Evolutionary conservation across 352 stramenopile genomes (phyloP).

Genomic region (Phytopythium oedochilum): DNA sequence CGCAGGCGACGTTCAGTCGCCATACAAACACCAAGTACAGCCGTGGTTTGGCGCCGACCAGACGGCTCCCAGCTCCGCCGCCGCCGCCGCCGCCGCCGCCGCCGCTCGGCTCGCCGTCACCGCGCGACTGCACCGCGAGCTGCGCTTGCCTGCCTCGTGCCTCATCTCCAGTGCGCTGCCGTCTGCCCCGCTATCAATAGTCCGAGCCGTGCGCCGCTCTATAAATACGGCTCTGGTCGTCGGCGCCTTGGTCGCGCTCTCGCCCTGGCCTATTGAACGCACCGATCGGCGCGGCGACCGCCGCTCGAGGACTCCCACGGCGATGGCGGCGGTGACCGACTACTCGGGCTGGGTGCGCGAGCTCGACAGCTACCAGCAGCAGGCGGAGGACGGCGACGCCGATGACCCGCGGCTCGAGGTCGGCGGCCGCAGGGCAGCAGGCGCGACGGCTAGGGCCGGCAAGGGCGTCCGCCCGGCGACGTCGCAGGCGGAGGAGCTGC

Average conservation of each 20-base stretch:
- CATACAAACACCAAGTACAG: no score
- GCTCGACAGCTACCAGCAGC: slow-evolving; percentile 45
- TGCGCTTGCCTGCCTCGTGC: no score
- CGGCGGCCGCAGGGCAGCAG: not conserved
- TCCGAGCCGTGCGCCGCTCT: not conserved
- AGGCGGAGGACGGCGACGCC: slow-evolving; percentile 19
- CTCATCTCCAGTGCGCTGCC: no score
- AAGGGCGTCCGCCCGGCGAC: slow-evolving; percentile 10
- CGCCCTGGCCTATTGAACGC: not conserved
- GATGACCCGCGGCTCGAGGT: slow-evolving; percentile 27
- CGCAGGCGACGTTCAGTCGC: not conserved
- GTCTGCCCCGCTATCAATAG: no score
- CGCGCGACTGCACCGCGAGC: no score
- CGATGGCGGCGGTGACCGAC: slow-evolving; percentile 28
- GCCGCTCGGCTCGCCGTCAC: no score
- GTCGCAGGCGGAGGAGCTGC: slow-evolving; percentile 76
- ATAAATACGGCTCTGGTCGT: not conserved
- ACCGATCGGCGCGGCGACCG: not conserved
- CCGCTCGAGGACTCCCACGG: not conserved
- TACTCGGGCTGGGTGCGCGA: slow-evolving; percentile 54
- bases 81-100: no score
- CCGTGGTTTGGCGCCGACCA: no score
- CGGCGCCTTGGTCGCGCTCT: not conserved
- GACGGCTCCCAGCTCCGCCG: no score
- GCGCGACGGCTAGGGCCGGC: not conserved